Percentiles rank a stretch among this genome's conserved stretches.
Conservation (phyloP, 2,329 filamentous ascomycete genomes). For the Chalaropsis thielavioides region DNA sequence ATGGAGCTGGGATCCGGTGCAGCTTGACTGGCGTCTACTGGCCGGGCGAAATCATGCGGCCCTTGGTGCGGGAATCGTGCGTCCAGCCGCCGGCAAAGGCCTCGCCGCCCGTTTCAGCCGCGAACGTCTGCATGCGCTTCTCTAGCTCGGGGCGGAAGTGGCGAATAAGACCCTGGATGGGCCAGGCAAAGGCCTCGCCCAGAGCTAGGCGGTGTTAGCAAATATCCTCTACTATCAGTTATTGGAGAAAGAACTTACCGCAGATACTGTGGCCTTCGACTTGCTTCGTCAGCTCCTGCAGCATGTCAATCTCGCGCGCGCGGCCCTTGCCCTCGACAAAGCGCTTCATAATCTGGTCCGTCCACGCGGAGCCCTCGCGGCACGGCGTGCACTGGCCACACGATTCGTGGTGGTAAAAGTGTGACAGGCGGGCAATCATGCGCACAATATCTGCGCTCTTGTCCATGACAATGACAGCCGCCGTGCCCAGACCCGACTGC, state of each 20-base stretch:
- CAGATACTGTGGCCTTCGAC: slow-evolving; percentile 99
- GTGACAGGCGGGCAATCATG: slow-evolving; percentile 78
- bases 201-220: slow-evolving; percentile 44
- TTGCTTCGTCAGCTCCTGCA: slow-evolving; percentile 98
- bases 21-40: slow-evolving; percentile 44
- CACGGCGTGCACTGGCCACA: slow-evolving; percentile 99
- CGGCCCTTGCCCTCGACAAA: slow-evolving; percentile 85
- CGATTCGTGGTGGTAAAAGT: slow-evolving; percentile 97
- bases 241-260: slow-evolving; percentile 41
- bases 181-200: slow-evolving; percentile 97
- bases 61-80: slow-evolving; percentile 58
- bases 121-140: slow-evolving; percentile 72
- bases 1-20: background rate
- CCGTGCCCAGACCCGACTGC: slow-evolving; percentile 91
- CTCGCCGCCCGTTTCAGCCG: slow-evolving; percentile 55
- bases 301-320: slow-evolving; percentile 93
- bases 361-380: slow-evolving; percentile 98
- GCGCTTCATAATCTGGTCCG: slow-evolving; percentile 94
- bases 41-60: slow-evolving; percentile 74
- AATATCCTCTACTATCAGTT: background rate
- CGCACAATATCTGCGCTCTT: slow-evolving; percentile 93
- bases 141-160: slow-evolving; percentile 96
- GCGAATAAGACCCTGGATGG: slow-evolving; percentile 91
- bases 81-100: slow-evolving; percentile 80
- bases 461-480: slow-evolving; percentile 98